A percentile compares a stretch with the other conserved stretches of the same genome.
These are phyloP conservation scores for Microsporum ferrugineum DNA, from an alignment of 2,329 filamentous ascomycete species.

Conservation along the genomic window DNA sequence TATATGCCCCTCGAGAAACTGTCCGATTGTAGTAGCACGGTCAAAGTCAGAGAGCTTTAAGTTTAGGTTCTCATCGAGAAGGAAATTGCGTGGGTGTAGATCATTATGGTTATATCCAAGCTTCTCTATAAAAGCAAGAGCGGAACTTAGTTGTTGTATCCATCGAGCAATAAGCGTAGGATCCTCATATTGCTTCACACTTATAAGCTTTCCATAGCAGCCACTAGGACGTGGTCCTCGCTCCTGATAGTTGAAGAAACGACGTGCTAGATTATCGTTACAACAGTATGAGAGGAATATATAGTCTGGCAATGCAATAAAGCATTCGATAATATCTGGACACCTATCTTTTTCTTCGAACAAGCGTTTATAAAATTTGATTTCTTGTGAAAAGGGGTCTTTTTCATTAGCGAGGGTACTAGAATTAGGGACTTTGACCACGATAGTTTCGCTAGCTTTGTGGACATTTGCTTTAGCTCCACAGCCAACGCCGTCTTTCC, in stretches of 20 bases:
- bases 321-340: conserved; percentile 13
- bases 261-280: neutral
- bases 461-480: neutral
- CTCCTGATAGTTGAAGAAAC: conserved; percentile 9
- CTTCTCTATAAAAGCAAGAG: conserved; percentile 16
- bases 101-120: conserved; percentile 14
- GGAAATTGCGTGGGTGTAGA: conserved; percentile 9
- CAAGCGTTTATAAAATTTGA: conserved; percentile 13
- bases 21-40: conserved; percentile 14
- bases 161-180: conserved; percentile 14
- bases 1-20: conserved; percentile 11
- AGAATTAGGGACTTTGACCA: conserved; percentile 14
- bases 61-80: conserved; percentile 12
- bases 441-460: conserved; percentile 12
- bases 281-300: conserved; percentile 14
- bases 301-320: conserved; percentile 13
- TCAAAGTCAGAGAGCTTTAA: conserved; percentile 13
- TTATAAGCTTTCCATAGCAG: conserved; percentile 8
- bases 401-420: neutral
- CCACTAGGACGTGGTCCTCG: conserved; percentile 6
- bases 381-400: conserved; percentile 8
- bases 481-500: neutral
- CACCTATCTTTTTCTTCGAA: conserved; percentile 10
- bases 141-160: conserved; percentile 14
- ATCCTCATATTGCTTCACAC: conserved; percentile 14